Conservation (phyloP, 2,329 filamentous ascomycete genomes). For the Phyllosticta ampelicida region DNA sequence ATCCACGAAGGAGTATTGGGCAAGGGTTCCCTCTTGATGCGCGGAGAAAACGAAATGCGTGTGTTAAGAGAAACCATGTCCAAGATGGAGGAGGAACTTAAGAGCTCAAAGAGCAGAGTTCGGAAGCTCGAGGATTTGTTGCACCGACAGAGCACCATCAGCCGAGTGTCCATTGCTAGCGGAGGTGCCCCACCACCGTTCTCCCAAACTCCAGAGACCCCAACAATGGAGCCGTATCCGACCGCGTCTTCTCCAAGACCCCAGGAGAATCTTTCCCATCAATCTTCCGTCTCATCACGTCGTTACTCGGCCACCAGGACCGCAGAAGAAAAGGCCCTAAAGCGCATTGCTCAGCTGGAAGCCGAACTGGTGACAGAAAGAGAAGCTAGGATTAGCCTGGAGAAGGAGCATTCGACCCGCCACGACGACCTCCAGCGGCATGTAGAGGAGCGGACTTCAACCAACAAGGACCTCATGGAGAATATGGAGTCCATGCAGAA, state of each 20-base stretch:
- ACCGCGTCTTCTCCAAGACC: slow-evolving; percentile 22
- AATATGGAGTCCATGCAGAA: slow-evolving; percentile 89
- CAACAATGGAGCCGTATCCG: slow-evolving; percentile 26
- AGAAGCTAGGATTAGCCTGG: slow-evolving; percentile 53
- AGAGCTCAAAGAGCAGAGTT: slow-evolving; percentile 84
- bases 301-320: slow-evolving; percentile 51
- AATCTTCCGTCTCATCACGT: slow-evolving; percentile 50
- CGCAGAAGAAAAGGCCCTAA: slow-evolving; percentile 49
- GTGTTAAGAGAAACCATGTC: slow-evolving; percentile 41
- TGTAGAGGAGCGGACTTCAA: slow-evolving; percentile 78
- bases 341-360: slow-evolving; percentile 59
- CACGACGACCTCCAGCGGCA: slow-evolving; percentile 50
- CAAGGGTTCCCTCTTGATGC: slow-evolving; percentile 72
- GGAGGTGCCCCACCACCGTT: slow-evolving; percentile 27
- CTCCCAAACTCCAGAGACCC: slow-evolving; percentile 25
- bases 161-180: slow-evolving; percentile 42
- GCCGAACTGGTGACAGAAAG: slow-evolving; percentile 65
- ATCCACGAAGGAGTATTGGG: slow-evolving; percentile 82
- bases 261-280: slow-evolving; percentile 40
- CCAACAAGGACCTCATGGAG: slow-evolving; percentile 84
- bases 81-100: slow-evolving; percentile 52
- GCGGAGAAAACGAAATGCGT: slow-evolving; percentile 73
- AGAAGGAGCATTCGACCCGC: slow-evolving; percentile 56
- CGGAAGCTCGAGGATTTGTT: slow-evolving; percentile 84
- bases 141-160: slow-evolving; percentile 62